Evolutionary conservation across 208 protist species (phyloP), one percentile per base, ranked within the genome.

Genomic region (Crithidia expoeki): DNA sequence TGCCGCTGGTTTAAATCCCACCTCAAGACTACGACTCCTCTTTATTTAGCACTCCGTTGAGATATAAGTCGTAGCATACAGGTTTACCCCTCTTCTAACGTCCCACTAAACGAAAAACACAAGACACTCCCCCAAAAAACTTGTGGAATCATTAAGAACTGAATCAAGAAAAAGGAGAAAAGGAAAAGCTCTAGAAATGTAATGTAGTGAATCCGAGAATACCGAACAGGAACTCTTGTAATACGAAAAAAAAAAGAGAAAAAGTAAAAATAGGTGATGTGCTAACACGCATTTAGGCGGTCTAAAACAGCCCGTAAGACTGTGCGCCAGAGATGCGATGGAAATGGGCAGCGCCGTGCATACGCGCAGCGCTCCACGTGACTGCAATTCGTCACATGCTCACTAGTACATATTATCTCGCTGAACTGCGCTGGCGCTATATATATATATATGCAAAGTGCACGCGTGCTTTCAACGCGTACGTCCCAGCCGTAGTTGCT

Each of bases 121-220:
- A 34, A 27, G 33, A 12, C 56, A 61, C 36, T 40, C 36, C 36
- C 3, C 3, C 19, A 28, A 32, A 28, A 47, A 28, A 36, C 4
- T n/a, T 61, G 56, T 28, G 56, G 32, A 61, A 30, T 47, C 56
- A 30, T 33, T 5, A 61, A 17, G 1, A 63, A 9, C 6, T 17
- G 7, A 40, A 40, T 42, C 19, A 38, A 9, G 38, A 58, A 70
- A 62, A 59, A 56, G 60, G 53, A 16, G 51, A 72, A 68, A 56
- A 72, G 52, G 32, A 63, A 55, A 42, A 25, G 62, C 42, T 64
- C 66, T 49, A 49, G 34, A 55, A 27, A 38, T 65, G 33, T 51
- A 60, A 53, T 76, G 51, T 70, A 73, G 49, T 65, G 60, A 55
- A 65, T 40, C 17, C 14, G 17, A 46, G 44, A 33, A 33, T 30